Conservation (phyloP, 495 filamentous ascomycete species). For the Penicillium crystallinum region DNA sequence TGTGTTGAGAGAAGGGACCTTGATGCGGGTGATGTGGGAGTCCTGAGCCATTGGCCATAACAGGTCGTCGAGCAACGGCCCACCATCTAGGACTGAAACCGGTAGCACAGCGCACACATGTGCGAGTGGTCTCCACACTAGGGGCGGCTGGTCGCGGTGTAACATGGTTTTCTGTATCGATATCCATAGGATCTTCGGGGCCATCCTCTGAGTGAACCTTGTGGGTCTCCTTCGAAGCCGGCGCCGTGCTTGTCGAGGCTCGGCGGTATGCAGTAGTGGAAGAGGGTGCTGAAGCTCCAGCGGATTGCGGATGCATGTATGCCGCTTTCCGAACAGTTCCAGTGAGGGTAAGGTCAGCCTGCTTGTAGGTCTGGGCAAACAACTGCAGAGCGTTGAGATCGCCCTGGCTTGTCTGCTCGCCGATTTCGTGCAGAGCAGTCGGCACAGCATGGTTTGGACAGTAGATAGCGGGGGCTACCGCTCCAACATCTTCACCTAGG, state of each 20-base stretch:
- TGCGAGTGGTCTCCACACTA: constrained; percentile 21
- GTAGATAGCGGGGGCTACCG: constrained; percentile 74
- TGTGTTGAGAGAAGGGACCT: constrained; percentile 23
- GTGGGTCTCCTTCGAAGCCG: constrained; percentile 24
- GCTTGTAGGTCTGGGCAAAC: constrained; percentile 84
- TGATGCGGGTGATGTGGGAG: constrained; percentile 22
- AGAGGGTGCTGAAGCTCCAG: constrained; percentile 30
- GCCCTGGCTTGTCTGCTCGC: constrained; percentile 58
- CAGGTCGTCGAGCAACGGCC: constrained; percentile 27
- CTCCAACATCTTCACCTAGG: constrained; percentile 70
- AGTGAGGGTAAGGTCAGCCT: constrained; percentile 83
- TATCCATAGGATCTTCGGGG: constrained; percentile 30
- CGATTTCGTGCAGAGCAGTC: constrained; percentile 66
- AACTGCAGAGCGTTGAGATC: constrained; percentile 73
- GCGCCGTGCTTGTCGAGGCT: constrained; percentile 32
- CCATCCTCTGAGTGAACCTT: constrained; percentile 29
- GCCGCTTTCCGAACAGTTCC: constrained; percentile 88
- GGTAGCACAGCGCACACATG: constrained; percentile 37
- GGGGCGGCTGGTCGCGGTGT: constrained; percentile 8
- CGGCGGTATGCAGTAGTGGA: constrained; percentile 28
- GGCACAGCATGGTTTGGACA: constrained; percentile 82
- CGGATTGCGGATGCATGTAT: constrained; percentile 52
- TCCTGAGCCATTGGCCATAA: constrained; percentile 31
- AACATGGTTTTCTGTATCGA: constrained; percentile 30
- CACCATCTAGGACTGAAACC: constrained; percentile 43